Evolutionary conservation across 2,329 filamentous ascomycete genomes (phyloP), one percentile per base, ranked within the genome.

Genomic region (Aspergillus tamarii): DNA sequence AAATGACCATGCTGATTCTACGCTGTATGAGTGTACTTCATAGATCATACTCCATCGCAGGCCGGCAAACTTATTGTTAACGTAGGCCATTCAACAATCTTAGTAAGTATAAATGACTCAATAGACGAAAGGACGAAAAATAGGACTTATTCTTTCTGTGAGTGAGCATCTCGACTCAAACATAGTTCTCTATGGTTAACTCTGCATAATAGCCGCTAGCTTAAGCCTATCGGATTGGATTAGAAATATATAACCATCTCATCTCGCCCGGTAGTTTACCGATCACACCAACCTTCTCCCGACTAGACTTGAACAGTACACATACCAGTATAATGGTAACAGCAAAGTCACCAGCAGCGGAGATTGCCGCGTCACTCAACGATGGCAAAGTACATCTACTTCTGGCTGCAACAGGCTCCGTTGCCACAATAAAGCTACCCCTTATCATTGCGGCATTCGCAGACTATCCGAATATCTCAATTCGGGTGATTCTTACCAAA

Each of bases 371-470:
- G 6, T 21, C 52, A 16, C 46, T 67, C 26, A 39, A 72, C 50
- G 73, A 75, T 41, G 65, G 64, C 36, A 76, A 73, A 45, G 64
- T 65, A 3, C 73, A 76, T 62, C 66, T 76, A 9, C 63, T 93
- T 19, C 83, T 92, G 48, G 88, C 87, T 43, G 87, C 88, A 45
- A 89, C 85, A 36, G 90, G 90, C 56, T 90, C 91, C 0, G 92
- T 96, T n/a, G 94, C 94, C 16, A 93, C 91, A 8, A 96, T 97
- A 73, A 97, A 97, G 75, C 81, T 93, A 3, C 88, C 88, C 1
- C 81, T 85, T 45, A 92, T 94, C 68, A 82, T 90, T 64, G 64
- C 75, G 48, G 70, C 79, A 0, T 71, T 84, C 21, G 83, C 84
- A 70, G 71, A 75, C 67, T 73, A 76, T 41, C 68, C 80, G 55